Base-by-base conservation (phyloP, 345 rosid species). In the Salix suchowensis region DNA sequence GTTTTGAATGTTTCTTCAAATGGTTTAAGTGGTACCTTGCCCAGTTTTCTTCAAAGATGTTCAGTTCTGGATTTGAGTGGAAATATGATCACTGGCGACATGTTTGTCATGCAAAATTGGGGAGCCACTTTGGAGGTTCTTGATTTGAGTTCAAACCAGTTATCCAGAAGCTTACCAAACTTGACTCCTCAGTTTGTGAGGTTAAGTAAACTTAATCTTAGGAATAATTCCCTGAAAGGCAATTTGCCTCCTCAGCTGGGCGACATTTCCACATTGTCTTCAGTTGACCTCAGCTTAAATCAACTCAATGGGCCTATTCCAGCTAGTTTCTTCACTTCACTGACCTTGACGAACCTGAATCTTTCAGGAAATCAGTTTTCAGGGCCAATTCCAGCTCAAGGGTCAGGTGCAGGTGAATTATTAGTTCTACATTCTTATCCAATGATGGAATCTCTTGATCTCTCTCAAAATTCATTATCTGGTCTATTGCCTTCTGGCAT, bases 381-480 rank as follows among this genome's bases (percentile, higher is more conserved):
- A 1, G 98, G 98, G 70, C 78, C 91, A 9, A 90, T 95, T 84
- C 91, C 92, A 76, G 77, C 90, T 72, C 88, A 76, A 67, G 78
- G 89, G 32, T 85, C 92, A n/a, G 80, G 23, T 16, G 92, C 84
- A n/a, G 88, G 86, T 73, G 94, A 88, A 81, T 85, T 93, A 54
- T 67, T 89, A 74, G 78, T 78, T 71, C 44, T 88, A 76, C 85
- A 83, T 68, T 74, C 85, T 74, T 74, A 68, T 78, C 87, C 89
- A 50, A 86, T 40, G 39, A 81, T 92, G 91, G 97, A 91, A 85
- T 90, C 79, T 80, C 96, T 95, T 80, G 98, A 95, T 87, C 97
- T 95, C 76, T 95, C 97, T 15, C 67, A 87, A 62, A 95, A 95
- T 85, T 88, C 86, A 72, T 85, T 95, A 74, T 75, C 81, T 9